Conservation (phyloP, 2,329 filamentous ascomycete genomes). For the Daldinia eschscholtzii region DNA sequence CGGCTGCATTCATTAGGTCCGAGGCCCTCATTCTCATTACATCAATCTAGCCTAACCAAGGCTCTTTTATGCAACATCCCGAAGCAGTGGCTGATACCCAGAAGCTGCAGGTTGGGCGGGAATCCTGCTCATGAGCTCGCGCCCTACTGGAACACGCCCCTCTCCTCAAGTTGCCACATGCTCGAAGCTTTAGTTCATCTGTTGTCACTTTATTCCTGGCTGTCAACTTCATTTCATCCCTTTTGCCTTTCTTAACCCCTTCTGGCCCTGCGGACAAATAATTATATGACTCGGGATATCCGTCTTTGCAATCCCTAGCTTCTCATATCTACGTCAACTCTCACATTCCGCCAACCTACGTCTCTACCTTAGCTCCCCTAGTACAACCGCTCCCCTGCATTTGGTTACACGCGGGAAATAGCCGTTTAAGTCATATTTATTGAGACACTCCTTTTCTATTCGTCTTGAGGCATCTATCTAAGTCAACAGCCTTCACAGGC, state of each 20-base stretch:
- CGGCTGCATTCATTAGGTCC: conserved; percentile 29
- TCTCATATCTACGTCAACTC: conserved; percentile 38
- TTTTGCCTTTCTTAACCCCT: conserved; percentile 19
- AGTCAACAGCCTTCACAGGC: conserved; percentile 47
- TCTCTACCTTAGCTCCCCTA: conserved; percentile 16
- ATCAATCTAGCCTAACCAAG: conserved; percentile 22
- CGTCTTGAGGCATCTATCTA: conserved; percentile 27
- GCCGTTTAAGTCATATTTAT: conserved; percentile 25
- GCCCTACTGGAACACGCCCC: conserved; percentile 33
- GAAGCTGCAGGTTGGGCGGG: conserved; percentile 33
- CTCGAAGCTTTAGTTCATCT: conserved; percentile 25
- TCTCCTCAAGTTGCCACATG: conserved; percentile 33
- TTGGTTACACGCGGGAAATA: conserved; percentile 38
- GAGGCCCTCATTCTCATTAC: conserved; percentile 16
- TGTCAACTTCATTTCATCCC: conserved; percentile 27
- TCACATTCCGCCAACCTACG: conserved; percentile 35
- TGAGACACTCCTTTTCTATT: conserved; percentile 27
- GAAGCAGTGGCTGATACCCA: conserved; percentile 27
- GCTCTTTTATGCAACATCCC: conserved; percentile 34
- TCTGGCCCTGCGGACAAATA: conserved; percentile 17
- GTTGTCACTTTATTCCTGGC: conserved; percentile 25
- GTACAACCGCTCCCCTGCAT: conserved; percentile 39
- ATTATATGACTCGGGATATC: conserved; percentile 37
- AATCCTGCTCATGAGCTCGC: conserved; percentile 27
- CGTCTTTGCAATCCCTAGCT: conserved; percentile 20